A percentile compares a stretch with the other conserved stretches of the same genome.
These are phyloP conservation scores for Cercospora zeae-maydis DNA, from an alignment of 2,329 filamentous ascomycete genomes.

Conservation along the genomic window DNA sequence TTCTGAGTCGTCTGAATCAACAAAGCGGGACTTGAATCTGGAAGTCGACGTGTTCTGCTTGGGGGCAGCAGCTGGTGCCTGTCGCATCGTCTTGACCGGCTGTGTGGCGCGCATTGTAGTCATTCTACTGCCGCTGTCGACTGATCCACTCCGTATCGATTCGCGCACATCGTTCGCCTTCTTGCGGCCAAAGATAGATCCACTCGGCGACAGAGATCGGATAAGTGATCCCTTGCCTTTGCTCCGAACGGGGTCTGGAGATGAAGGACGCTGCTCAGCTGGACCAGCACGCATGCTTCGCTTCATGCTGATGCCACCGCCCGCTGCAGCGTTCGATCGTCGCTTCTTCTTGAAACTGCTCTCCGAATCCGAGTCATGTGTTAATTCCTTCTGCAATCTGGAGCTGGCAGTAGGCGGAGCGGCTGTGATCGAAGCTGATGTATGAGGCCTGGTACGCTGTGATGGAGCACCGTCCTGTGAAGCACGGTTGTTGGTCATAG, in stretches of 20 bases:
- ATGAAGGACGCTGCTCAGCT: slow-evolving; percentile 40
- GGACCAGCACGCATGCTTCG: slow-evolving; percentile 62
- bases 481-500: slow-evolving; percentile 7
- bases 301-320: slow-evolving; percentile 51
- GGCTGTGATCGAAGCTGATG: neutral
- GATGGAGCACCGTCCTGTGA: slow-evolving; percentile 15
- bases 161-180: slow-evolving; percentile 27
- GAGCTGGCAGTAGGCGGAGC: slow-evolving; percentile 22
- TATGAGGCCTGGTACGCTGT: slow-evolving; percentile 5
- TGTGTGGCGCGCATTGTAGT: slow-evolving; percentile 23
- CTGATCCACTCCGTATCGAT: slow-evolving; percentile 29
- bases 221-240: slow-evolving; percentile 46
- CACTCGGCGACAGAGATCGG: slow-evolving; percentile 65
- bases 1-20: slow-evolving; percentile 57
- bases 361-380: slow-evolving; percentile 47
- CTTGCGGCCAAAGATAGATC: slow-evolving; percentile 48
- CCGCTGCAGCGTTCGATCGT: slow-evolving; percentile 27
- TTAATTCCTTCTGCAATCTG: slow-evolving; percentile 30
- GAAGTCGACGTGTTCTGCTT: slow-evolving; percentile 13
- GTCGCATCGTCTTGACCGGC: slow-evolving; percentile 9
- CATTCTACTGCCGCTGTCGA: slow-evolving; percentile 23
- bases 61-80: slow-evolving; percentile 9
- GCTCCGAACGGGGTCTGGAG: slow-evolving; percentile 33
- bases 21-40: slow-evolving; percentile 56
- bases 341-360: slow-evolving; percentile 75